Evolutionary conservation across 257 asterid genomes (phyloP).

Genomic region (Fraxinus excelsior): DNA sequence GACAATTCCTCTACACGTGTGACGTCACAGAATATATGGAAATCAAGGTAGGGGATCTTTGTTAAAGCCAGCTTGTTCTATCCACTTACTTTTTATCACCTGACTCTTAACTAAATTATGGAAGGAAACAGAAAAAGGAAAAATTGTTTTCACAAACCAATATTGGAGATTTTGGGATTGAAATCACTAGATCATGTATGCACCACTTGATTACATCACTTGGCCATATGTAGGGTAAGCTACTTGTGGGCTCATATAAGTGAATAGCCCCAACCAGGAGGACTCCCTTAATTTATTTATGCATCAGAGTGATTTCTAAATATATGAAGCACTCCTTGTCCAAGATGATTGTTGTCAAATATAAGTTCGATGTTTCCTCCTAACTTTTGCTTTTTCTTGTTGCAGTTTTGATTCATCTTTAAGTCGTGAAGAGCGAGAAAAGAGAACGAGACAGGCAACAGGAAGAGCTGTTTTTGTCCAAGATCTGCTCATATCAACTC

Average conservation of each 20-base stretch:
- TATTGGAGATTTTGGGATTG: not conserved
- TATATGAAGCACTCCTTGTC: not conserved
- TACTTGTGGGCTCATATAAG: not conserved
- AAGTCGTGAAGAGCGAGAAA: slow-evolving; percentile 76
- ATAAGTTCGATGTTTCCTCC: not conserved
- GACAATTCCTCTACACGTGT: slow-evolving; percentile 43
- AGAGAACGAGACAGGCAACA: slow-evolving; percentile 60
- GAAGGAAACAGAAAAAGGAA: not conserved
- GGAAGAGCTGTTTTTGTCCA: slow-evolving; percentile 76
- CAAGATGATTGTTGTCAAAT: not conserved
- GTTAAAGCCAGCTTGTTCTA: not conserved
- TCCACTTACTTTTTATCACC: not conserved
- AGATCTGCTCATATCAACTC: slow-evolving; percentile 66
- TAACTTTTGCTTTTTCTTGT: slow-evolving; percentile 5
- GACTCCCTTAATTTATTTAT: not conserved
- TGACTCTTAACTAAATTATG: not conserved
- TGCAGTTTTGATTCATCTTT: slow-evolving; percentile 68
- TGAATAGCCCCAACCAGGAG: not conserved
- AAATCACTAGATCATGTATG: not conserved
- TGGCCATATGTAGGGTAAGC: not conserved
- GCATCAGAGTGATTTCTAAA: not conserved
- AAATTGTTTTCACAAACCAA: not conserved
- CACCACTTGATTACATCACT: not conserved
- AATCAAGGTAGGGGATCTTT: slow-evolving; percentile 55
- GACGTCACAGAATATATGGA: slow-evolving; percentile 56